These are phyloP conservation scores for Penicillium chermesinum DNA, from an alignment of 495 filamentous ascomycete species.

Conservation along the genomic window DNA sequence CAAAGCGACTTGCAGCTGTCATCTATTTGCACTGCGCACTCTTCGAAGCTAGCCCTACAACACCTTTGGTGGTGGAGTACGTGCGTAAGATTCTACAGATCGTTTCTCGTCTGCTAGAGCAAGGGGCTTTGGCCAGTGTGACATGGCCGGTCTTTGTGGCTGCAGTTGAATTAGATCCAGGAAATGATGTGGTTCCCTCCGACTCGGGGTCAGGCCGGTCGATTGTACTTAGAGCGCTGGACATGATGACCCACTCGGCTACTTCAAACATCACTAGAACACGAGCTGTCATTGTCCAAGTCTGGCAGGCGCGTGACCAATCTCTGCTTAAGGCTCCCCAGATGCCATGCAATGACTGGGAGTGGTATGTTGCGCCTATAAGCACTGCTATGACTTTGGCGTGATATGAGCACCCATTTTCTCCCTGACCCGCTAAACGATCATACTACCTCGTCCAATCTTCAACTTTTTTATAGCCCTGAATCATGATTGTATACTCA, in stretches of 20 bases:
- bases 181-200: conserved; percentile 33
- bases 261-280: conserved; percentile 40
- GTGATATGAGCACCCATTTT: conserved; percentile 20
- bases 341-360: conserved; percentile 35
- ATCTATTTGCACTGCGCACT: conserved; percentile 41
- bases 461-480: too few relatives aligned
- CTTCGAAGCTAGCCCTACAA: conserved; percentile 34
- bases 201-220: conserved; percentile 28
- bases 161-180: conserved; percentile 39
- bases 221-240: conserved; percentile 36
- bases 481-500: too few relatives aligned
- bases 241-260: conserved; percentile 36
- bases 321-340: conserved; percentile 27
- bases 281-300: conserved; percentile 36
- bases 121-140: conserved; percentile 26
- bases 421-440: too few relatives aligned
- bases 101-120: conserved; percentile 31
- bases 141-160: conserved; percentile 46
- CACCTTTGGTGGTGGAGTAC: conserved; percentile 31
- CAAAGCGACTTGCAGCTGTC: conserved; percentile 38
- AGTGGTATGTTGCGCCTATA: conserved; percentile 38
- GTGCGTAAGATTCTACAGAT: conserved; percentile 32
- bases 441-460: too few relatives aligned
- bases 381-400: conserved; percentile 40
- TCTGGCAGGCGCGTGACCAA: conserved; percentile 41